Evolutionary conservation across 1,139 yeast genomes (phyloP), one percentile per base, ranked within the genome.

Genomic region (Debaryomyces fabryi): DNA sequence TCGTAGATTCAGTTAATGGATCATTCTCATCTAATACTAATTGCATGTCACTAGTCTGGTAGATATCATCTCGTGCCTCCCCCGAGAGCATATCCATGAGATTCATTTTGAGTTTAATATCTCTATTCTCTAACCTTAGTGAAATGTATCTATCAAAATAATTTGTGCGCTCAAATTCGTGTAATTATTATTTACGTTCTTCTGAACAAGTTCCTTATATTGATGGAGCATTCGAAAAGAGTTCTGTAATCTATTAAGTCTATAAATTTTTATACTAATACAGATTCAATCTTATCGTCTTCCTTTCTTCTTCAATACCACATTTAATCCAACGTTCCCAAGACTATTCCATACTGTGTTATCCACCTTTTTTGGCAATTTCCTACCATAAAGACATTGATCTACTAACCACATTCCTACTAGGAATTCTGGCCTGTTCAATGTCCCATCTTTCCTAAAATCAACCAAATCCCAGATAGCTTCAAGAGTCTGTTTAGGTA

Each of bases 361-460:
- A 57, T 76, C 79, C 3, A 87, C 79, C 32, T 69, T 69, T 54
- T 81, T 78, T 0, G 98, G 97, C 45, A 93, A 71, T 64, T 93
- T 93, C 34, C 96, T 76, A 0, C 98, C 98, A 62, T 92, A 93
- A n/a, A 92, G 73, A 60, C 96, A 88, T 65, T 92, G 98, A 65
- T 92, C 98, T 1, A 92, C 93, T 6, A 90, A 69, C 98, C 98
- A 92, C 89, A 88, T 90, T 0, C 97, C 99, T 12, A 91, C 95
- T 36, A 92, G 70, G 59, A 93, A 93, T 54, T 92, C 92, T 42
- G 83, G 85, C 52, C 88, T 81, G 58, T 86, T 88, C 46, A 92
- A 71, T 0, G 90, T 82, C 0, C 96, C 96, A 64, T 88, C 96
- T 43, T 73, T 72, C 55, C 92, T 72, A 42, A 79, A 78, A 62